These are phyloP conservation scores for Nigrospora osmanthi DNA, from an alignment of 2,329 filamentous ascomycete genomes.

Conservation along the genomic window DNA sequence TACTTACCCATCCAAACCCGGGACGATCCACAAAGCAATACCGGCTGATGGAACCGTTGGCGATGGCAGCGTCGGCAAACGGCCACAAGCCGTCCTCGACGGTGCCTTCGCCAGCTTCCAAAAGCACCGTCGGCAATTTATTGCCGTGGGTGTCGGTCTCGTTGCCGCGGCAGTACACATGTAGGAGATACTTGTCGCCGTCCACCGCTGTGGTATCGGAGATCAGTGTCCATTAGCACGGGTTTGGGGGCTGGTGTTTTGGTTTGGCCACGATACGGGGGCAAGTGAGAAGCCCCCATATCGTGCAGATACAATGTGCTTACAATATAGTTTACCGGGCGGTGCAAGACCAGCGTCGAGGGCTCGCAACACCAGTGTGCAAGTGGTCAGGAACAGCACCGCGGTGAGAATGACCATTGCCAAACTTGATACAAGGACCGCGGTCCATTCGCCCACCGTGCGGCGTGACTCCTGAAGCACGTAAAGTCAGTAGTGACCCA, in stretches of 20 bases:
- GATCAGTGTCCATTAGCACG: too few species aligned
- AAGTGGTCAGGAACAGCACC: conserved; percentile 67
- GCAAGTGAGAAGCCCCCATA: too few species aligned
- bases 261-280: too few species aligned
- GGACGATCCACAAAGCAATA: conserved; percentile 97
- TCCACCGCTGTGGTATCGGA: conserved; percentile 49
- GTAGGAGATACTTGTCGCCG: conserved; percentile 75
- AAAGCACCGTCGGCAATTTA: conserved; percentile 67
- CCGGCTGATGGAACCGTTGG: conserved; percentile 74
- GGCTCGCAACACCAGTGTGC: conserved; percentile 70
- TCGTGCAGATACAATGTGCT: too few species aligned
- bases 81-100: conserved; percentile 73
- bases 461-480: conserved; percentile 59
- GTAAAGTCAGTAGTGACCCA: too few species aligned
- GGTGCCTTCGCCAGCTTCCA: conserved; percentile 76
- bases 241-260: too few species aligned
- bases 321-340: conserved; percentile 62
- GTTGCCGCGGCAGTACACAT: conserved; percentile 79
- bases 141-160: conserved; percentile 46
- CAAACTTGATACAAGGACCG: conserved; percentile 67
- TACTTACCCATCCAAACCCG: conserved; percentile 65
- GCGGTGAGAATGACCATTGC: conserved; percentile 61
- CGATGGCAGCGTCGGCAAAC: conserved; percentile 67
- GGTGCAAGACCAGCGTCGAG: conserved; percentile 68
- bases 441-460: conserved; percentile 75